phyloP scores from a whole-genome alignment of 2,329 filamentous ascomycete species.

The Sarocladium strictum region DNA sequence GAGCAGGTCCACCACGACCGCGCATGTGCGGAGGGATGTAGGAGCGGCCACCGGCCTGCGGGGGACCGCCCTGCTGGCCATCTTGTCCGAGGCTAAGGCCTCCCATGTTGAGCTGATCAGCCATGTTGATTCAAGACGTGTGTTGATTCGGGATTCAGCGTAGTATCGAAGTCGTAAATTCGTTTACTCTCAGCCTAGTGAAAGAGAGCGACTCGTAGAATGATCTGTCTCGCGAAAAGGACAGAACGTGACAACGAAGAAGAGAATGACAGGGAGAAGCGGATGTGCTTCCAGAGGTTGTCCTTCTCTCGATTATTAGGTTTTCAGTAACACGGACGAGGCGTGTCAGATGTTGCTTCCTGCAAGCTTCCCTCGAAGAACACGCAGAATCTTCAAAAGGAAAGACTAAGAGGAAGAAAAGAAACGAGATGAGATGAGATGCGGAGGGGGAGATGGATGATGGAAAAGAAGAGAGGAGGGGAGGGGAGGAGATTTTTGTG shows the following conservation, averaged over 20 bases:
- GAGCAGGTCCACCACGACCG: slow-evolving; percentile 35
- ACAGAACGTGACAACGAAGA: slow-evolving; percentile 23
- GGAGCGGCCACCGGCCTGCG: slow-evolving; percentile 42
- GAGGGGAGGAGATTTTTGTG: slow-evolving; percentile 24
- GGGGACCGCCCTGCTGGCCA: slow-evolving; percentile 23
- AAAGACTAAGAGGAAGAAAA: slow-evolving; percentile 37
- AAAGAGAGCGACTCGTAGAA: slow-evolving; percentile 16
- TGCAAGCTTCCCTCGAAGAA: slow-evolving; percentile 29
- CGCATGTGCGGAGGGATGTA: slow-evolving; percentile 87
- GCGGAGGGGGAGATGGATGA: slow-evolving; percentile 14
- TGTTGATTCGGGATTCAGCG: slow-evolving; percentile 15
- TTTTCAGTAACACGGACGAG: slow-evolving; percentile 15
- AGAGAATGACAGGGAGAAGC: slow-evolving; percentile 18
- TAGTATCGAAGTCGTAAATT: slow-evolving; percentile 14
- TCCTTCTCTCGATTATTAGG: slow-evolving; percentile 27
- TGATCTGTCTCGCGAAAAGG: slow-evolving; percentile 17
- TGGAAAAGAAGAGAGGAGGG: slow-evolving; percentile 23
- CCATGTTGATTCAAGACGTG: slow-evolving; percentile 48
- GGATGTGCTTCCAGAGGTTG: slow-evolving; percentile 12
- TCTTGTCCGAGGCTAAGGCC: slow-evolving; percentile 58
- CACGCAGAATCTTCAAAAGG: slow-evolving; percentile 39
- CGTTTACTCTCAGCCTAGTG: slow-evolving; percentile 16
- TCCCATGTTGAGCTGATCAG: slow-evolving; percentile 78
- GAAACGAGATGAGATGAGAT: slow-evolving; percentile 16
- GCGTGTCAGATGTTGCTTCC: slow-evolving; percentile 10